Evolutionary conservation across 2,329 filamentous ascomycete species (phyloP), one percentile per base, ranked within the genome.

Genomic region (Hawksworthiomyces lignivorus): DNA sequence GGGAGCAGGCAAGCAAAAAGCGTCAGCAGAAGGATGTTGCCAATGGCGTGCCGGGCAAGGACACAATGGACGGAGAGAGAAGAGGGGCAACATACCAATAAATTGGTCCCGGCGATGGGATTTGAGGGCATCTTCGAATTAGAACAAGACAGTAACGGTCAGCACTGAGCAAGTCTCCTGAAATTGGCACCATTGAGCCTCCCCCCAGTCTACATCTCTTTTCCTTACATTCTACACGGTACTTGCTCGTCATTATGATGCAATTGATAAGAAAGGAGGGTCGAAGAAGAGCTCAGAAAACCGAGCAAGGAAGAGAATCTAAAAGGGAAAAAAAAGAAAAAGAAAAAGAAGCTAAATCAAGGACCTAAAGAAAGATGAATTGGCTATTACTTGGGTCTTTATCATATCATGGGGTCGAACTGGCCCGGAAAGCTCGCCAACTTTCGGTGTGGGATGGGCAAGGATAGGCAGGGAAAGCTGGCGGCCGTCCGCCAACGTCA

Each of bases 61-160:
- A n/a, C n/a, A n/a, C n/a, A n/a, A n/a, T n/a, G n/a, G n/a, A n/a
- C n/a, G n/a, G n/a, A n/a, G n/a, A n/a, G 39, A 18, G 15, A 39
- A 32, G 24, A 10, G 7, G 17, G 12, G 35, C 7, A 8, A 21
- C 12, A 36, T 37, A 52, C 37, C 49, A 32, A 88, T 87, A 55
- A 96, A 79, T 62, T 96, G 89, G 61, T 96, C 89, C 59, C 89
- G 74, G 42, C 89, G 78, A 67, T 96, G 89, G 39, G 88, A 90
- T 75, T 94, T 79, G 56, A 77, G 69, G 35, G 75, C 72, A 67
- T 79, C 75, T 79, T n/a, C n/a, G n/a, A n/a, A n/a, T n/a, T n/a
- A n/a, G n/a, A 27, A 15, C 18, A 14, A 19, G 22, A 18, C n/a
- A 32, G n/a, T n/a, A 29, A 22, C 11, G 8, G 12, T 34, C 18